Evolutionary conservation across 768 basidiomycete genomes (phyloP).

Genomic region (Boletellus ananiceps): DNA sequence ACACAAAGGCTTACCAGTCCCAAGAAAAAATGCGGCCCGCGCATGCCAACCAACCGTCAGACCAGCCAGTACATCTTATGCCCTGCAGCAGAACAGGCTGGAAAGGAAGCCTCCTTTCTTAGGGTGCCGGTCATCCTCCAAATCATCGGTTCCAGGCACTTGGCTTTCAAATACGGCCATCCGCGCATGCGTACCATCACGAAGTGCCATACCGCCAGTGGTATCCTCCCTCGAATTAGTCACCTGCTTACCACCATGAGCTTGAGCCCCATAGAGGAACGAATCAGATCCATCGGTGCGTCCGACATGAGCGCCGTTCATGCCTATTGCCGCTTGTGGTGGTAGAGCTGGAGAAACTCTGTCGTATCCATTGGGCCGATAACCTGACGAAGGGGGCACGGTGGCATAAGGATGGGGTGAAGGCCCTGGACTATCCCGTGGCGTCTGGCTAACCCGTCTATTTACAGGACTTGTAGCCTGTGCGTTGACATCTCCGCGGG

Average conservation of each 20-base stretch:
- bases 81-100: slow-evolving; percentile 65
- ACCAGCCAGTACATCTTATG: slow-evolving; percentile 36
- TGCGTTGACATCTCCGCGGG: slow-evolving; percentile 47
- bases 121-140: slow-evolving; percentile 62
- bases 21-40: slow-evolving; percentile 27
- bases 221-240: slow-evolving; percentile 51
- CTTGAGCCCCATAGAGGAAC: slow-evolving; percentile 57
- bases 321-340: slow-evolving; percentile 32
- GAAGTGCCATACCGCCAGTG: slow-evolving; percentile 38
- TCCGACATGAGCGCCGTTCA: slow-evolving; percentile 37
- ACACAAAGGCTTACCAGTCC: slow-evolving; percentile 21
- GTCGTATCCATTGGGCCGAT: slow-evolving; percentile 52
- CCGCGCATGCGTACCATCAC: slow-evolving; percentile 35
- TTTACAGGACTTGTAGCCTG: slow-evolving; percentile 65
- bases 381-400: slow-evolving; percentile 53
- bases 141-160: slow-evolving; percentile 53
- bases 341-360: slow-evolving; percentile 48
- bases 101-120: slow-evolving; percentile 61
- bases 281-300: slow-evolving; percentile 61
- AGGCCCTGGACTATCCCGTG: slow-evolving; percentile 44
- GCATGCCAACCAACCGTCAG: slow-evolving; percentile 19
- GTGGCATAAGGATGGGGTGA: slow-evolving; percentile 71
- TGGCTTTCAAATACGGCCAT: slow-evolving; percentile 71
- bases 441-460: slow-evolving; percentile 65
- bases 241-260: slow-evolving; percentile 44